phyloP scores from a whole-genome alignment of 768 basidiomycete species.

The Lepiota brunneoincarnata region DNA sequence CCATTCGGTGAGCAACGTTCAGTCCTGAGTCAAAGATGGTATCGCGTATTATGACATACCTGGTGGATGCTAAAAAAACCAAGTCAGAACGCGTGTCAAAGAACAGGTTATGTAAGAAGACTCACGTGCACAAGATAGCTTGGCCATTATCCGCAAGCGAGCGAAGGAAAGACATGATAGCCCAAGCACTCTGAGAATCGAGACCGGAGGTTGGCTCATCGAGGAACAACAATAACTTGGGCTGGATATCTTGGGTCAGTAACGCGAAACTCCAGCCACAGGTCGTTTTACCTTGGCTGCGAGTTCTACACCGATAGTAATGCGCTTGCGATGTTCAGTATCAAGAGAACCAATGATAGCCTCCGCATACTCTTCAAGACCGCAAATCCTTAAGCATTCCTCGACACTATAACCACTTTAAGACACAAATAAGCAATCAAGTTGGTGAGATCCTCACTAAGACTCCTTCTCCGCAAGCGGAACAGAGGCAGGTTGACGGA shows the following conservation, averaged over 20 bases:
- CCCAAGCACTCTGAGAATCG: slow-evolving; percentile 87
- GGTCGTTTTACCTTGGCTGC: slow-evolving; percentile 84
- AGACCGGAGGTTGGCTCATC: slow-evolving; percentile 90
- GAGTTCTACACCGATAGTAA: slow-evolving; percentile 85
- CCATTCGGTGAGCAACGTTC: no score
- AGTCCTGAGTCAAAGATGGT: no score
- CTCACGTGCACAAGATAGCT: slow-evolving; percentile 86
- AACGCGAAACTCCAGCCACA: no score
- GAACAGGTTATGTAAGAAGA: slow-evolving; percentile 13
- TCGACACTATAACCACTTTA: slow-evolving; percentile 30
- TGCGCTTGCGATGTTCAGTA: slow-evolving; percentile 74
- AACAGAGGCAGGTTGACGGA: slow-evolving; percentile 71
- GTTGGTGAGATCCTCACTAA: slow-evolving; percentile 51
- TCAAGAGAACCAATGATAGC: slow-evolving; percentile 66
- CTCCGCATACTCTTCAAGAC: slow-evolving; percentile 57
- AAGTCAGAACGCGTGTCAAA: background rate
- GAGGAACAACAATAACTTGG: slow-evolving; percentile 76
- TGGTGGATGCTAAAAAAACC: slow-evolving; percentile 38
- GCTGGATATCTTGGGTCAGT: no score
- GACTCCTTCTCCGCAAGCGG: slow-evolving; percentile 70
- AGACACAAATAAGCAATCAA: background rate
- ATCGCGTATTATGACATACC: slow-evolving; percentile 16
- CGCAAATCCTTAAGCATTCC: slow-evolving; percentile 60
- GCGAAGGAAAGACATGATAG: slow-evolving; percentile 71
- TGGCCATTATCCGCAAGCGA: slow-evolving; percentile 79